phyloP scores from a whole-genome alignment of 768 basidiomycete species.

The Psilocybe subaeruginosa region DNA sequence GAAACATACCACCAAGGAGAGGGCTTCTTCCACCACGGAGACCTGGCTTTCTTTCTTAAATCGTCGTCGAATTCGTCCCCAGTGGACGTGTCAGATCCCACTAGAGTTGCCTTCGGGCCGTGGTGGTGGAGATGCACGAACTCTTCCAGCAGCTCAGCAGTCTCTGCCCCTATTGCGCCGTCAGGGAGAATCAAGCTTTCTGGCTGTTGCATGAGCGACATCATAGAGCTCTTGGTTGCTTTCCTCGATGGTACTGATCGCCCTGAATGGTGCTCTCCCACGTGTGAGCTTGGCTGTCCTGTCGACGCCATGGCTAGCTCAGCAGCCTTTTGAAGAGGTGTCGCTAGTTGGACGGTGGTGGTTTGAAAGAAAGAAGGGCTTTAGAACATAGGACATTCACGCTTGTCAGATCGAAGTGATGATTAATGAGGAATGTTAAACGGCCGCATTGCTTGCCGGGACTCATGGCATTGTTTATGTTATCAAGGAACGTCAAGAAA shows the following conservation, averaged over 20 bases:
- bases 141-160: conserved; percentile 48
- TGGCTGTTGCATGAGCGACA: conserved; percentile 24
- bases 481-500: not conserved
- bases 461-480: not conserved
- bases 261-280: not conserved
- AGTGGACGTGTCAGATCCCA: conserved; percentile 4
- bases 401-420: not conserved
- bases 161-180: conserved; percentile 46
- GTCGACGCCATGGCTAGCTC: not conserved
- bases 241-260: not conserved
- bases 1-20: conserved; percentile 70
- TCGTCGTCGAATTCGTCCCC: conserved; percentile 21
- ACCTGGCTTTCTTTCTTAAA: conserved; percentile 27
- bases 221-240: not conserved
- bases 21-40: conserved; percentile 79
- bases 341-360: not conserved
- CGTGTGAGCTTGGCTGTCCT: not conserved
- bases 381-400: not conserved
- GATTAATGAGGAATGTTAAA: not conserved
- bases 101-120: conserved; percentile 17
- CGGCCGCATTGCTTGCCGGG: not conserved
- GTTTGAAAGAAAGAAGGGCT: not conserved
- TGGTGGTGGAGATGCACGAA: conserved; percentile 40
- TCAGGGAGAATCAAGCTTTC: conserved; percentile 47
- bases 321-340: not conserved